Evolutionary conservation across 129 eudicot species (phyloP).

Genomic region (Saposhnikovia divaricata): DNA sequence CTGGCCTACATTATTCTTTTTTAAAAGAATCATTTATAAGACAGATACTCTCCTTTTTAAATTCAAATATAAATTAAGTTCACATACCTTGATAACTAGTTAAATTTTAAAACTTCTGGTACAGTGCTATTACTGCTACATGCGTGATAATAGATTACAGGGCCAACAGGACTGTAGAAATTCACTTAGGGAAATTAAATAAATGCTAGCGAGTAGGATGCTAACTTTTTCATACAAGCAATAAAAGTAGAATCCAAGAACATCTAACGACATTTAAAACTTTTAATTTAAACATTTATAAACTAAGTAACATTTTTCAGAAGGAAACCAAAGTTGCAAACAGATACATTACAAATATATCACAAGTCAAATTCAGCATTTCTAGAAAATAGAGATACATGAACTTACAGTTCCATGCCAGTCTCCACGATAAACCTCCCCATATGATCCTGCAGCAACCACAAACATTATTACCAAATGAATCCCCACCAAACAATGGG

Average conservation of each 20-base stretch:
- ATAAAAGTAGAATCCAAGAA: too few relatives aligned
- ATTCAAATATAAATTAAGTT: neutral
- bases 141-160: neutral
- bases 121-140: neutral
- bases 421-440: constrained; percentile 96
- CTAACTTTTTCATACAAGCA: neutral
- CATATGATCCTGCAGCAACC: constrained; percentile 71
- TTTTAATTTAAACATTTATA: neutral
- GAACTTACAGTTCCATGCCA: constrained; percentile 98
- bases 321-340: neutral
- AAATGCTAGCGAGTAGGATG: neutral
- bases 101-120: neutral
- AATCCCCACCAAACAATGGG: neutral
- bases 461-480: neutral
- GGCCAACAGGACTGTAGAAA: neutral
- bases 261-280: neutral
- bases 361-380: neutral
- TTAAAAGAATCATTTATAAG: neutral
- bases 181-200: neutral
- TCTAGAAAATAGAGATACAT: neutral
- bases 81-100: neutral
- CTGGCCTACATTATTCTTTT: neutral
- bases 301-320: neutral
- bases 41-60: neutral
- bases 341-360: neutral